These are phyloP conservation scores for Helotiales sp. DNA, from an alignment of 2,329 filamentous ascomycete genomes.

Conservation along the genomic window DNA sequence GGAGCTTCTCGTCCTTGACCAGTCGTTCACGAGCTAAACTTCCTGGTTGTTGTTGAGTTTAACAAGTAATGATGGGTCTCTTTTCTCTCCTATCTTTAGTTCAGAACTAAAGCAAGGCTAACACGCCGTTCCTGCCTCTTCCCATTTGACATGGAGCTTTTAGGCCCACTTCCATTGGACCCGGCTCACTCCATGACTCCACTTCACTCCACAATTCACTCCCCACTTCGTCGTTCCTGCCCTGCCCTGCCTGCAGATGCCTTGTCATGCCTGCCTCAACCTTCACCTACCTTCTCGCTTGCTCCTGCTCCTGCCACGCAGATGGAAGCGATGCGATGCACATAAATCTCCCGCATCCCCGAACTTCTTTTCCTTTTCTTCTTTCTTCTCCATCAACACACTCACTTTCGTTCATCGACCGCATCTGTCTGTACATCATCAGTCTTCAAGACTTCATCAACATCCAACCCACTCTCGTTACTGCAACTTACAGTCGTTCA, in stretches of 20 bases:
- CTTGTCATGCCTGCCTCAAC: background rate
- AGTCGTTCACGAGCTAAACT: background rate
- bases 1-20: background rate
- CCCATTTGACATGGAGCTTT: background rate
- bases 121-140: background rate
- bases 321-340: background rate
- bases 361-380: background rate
- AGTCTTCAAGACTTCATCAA: constrained; percentile 9
- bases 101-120: no score
- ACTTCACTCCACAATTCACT: background rate
- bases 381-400: constrained; percentile 2
- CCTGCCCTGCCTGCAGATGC: no score
- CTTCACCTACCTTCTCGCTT: no score
- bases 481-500: constrained; percentile 29
- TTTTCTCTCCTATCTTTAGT: background rate
- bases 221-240: background rate
- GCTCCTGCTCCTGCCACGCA: background rate
- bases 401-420: constrained; percentile 9
- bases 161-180: no score
- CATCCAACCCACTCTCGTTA: constrained; percentile 23
- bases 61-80: background rate
- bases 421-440: constrained; percentile 9
- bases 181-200: background rate
- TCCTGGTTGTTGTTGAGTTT: background rate
- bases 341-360: constrained; percentile 8